Base-by-base conservation (phyloP, 305 asterid genomes). In the Euphrasia arctica region DNA sequence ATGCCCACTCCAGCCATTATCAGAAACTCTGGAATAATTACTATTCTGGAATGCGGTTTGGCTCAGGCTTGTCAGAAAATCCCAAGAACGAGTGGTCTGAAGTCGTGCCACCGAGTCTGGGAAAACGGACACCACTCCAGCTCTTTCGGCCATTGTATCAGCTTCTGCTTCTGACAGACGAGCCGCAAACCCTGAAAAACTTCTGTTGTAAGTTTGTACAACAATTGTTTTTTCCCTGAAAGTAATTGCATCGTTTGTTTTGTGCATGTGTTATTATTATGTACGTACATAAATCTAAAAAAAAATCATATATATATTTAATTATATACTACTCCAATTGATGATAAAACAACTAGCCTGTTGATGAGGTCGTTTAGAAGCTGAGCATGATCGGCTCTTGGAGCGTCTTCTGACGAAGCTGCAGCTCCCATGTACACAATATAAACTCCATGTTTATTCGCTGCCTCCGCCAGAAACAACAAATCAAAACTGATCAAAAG, bases 61-160 rank as follows among this genome's bases (percentile, higher is more conserved):
- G 36, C 36, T 32, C 5, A 59, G 70, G 27, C 63, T 78, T 74
- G 27, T 25, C 81, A 89, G 78, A 77, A 89, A 91, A 55, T 91
- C 98, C 96, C 98, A 91, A 0, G 98, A 91, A 66, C 74, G 98
- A 25, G 98, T 91, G 1, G 98, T 89, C 80, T 89, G 98, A 51
- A 91, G 95, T 7, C 83, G 67, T 32, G 87, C 58, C 34, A 86
- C 55, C 25, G 88, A 89, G 63, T 89, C 98, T 54, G 83, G 90
- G 34, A 91, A 89, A 29, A 91, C 95, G 4, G 98, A 91, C 71
- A 91, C 82, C 7, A 91, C 92, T 59, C 88, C 98, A 0, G 82
- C 82, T 43, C 39, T 74, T 51, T 28, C 54, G 12, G 87, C 81
- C 36, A 89, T 82, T 0, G 82, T 72, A 48, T 64, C 34, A 0